Conservation (phyloP, 805 yeast genomes). For the Teunomyces tritomae region DNA sequence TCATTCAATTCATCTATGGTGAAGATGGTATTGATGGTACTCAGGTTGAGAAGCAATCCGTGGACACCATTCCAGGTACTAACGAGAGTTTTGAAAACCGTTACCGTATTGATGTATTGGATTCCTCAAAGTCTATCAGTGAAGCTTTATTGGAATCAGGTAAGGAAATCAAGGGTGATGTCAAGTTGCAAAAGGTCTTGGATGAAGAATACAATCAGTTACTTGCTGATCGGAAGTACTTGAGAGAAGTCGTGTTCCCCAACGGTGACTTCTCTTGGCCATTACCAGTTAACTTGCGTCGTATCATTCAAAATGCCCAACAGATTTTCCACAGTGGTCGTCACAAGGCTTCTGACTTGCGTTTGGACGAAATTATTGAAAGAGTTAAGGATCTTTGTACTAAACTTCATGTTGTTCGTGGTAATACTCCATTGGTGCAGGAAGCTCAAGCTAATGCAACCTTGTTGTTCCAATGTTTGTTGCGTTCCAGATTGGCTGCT, state of each 20-base stretch:
- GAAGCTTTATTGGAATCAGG: conserved; percentile 85
- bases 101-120: conserved; percentile 84
- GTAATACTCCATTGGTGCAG: conserved; percentile 63
- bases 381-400: conserved; percentile 69
- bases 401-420: conserved; percentile 76
- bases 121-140: conserved; percentile 55
- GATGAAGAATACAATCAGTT: conserved; percentile 86
- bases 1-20: conserved; percentile 95
- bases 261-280: conserved; percentile 98
- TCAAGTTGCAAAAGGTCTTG: conserved; percentile 72
- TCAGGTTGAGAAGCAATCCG: conserved; percentile 92
- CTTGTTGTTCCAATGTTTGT: conserved; percentile 80
- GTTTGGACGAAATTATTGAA: conserved; percentile 72
- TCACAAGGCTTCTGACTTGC: conserved; percentile 84
- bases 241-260: conserved; percentile 78
- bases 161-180: conserved; percentile 85
- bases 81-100: conserved; percentile 77
- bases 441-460: conserved; percentile 96
- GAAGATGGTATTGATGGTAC: conserved; percentile 99
- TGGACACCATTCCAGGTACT: conserved; percentile 94
- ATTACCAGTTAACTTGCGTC: conserved; percentile 92
- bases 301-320: conserved; percentile 95
- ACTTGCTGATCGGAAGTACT: conserved; percentile 67
- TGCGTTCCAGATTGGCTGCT: conserved; percentile 87
- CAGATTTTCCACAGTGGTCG: conserved; percentile 94